Evolutionary conservation across 441 rosid genomes (phyloP).

Genomic region (Raphanus hybrid): DNA sequence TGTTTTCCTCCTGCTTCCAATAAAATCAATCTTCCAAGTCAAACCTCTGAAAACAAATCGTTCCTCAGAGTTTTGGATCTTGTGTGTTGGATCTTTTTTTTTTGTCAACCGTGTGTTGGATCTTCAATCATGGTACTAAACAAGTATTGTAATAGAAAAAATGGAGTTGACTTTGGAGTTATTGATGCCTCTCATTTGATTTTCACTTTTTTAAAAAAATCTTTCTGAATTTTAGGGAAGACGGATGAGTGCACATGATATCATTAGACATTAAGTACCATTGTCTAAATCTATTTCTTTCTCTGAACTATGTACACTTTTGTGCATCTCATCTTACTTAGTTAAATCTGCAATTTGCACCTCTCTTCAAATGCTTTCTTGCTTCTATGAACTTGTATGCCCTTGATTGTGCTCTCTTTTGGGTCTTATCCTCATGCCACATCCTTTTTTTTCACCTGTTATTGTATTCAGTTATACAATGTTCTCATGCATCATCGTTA

Average conservation of each 20-base stretch:
- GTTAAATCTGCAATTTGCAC: no score
- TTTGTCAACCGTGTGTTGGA: slow-evolving; percentile 1
- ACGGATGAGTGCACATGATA: neutral
- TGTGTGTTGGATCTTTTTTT: slow-evolving; percentile 12
- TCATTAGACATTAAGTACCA: slow-evolving; percentile 1
- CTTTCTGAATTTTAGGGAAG: neutral
- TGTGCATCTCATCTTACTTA: no score
- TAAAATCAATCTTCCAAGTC: slow-evolving; percentile 6
- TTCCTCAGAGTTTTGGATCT: slow-evolving; percentile 19
- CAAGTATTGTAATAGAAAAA: neutral
- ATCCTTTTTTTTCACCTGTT: no score
- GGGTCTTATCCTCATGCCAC: no score
- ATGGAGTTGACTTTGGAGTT: slow-evolving; percentile 17
- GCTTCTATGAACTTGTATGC: no score
- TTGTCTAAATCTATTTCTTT: neutral
- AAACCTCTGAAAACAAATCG: neutral
- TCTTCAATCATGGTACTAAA: slow-evolving; percentile 8
- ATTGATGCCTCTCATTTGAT: slow-evolving; percentile 18
- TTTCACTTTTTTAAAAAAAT: neutral
- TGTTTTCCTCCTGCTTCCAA: neutral
- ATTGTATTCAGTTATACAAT: neutral
- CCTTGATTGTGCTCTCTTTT: no score
- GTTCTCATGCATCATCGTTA: neutral
- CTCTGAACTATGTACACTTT: neutral
- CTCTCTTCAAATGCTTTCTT: no score